Evolutionary conservation across 352 stramenopile genomes (phyloP), one percentile per base, ranked within the genome.

Genomic region (Blastocystis hominis): DNA sequence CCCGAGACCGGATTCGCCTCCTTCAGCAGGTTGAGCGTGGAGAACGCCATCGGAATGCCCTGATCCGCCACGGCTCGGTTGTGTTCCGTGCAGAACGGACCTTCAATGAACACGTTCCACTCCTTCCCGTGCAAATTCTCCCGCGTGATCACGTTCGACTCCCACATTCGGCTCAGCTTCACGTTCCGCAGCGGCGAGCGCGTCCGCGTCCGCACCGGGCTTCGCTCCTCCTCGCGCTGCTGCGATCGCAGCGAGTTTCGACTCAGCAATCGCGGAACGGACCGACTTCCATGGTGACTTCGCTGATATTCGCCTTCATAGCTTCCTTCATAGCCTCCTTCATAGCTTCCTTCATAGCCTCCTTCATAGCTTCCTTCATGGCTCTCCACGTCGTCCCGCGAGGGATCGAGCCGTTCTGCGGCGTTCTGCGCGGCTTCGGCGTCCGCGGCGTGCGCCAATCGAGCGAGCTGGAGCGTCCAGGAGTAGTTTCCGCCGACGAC

Each of bases 61-160:
- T 75, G 63, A 9, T 75, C 63, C 6, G 24, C 63, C 24, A 75
- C 46, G 20, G 24, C 63, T 42, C 63, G 63, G 15, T 75, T 75
- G 46, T 75, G 63, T 42, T 75, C 63, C 63, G 42, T 75, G 38
- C 63, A 75, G 42, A 53, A 47, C 38, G 63, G 63, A 53, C 63
- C 63, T 1, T 75, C 63, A 15, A 75, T 75, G 56, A 64, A 64
- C 24, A 30, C 24, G 24, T 30, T 30, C 24, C 24, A 30, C 24
- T 30, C 24, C 0, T 30, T 30, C 24, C 24, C 24, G 24, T 30
- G 24, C 24, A 30, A 30, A 30, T 30, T 30, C 24, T 30, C 24
- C 24, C 24, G 24, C 24, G 24, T 30, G 24, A 30, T 30, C 24
- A 30, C 24, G 24, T 30, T 30, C 24, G 24, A 30, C 24, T 30